These are phyloP conservation scores for Arabidopsis thaliana DNA, from an alignment of 345 rosid genomes.

Conservation along the genomic window DNA sequence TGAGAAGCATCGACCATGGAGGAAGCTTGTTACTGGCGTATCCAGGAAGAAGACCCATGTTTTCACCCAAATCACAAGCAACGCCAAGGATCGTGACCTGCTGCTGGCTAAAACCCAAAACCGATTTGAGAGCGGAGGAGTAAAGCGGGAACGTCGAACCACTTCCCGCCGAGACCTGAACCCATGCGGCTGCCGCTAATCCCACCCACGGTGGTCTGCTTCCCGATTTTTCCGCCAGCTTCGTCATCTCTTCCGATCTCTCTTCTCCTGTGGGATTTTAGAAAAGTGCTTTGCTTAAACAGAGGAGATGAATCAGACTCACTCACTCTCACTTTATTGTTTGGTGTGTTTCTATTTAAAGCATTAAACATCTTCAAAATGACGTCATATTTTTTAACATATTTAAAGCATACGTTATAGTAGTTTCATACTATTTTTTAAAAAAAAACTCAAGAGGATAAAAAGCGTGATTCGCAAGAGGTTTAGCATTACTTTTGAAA, in stretches of 20 bases:
- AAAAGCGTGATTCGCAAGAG: conserved; percentile 23
- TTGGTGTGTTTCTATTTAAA: conserved; percentile 6
- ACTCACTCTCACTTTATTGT: neutral
- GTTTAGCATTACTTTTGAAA: neutral
- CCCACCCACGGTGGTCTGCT: conserved; percentile 99
- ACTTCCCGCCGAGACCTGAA: conserved; percentile 73
- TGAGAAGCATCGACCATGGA: conserved; percentile 79
- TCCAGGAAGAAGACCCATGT: conserved; percentile 82
- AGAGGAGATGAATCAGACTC: conserved; percentile 7
- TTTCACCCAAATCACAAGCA: conserved; percentile 94
- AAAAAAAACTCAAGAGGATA: neutral
- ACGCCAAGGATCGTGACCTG: conserved; percentile 89
- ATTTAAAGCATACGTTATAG: neutral
- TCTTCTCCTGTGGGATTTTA: neutral
- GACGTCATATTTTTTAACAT: no score
- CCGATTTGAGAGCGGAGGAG: conserved; percentile 75
- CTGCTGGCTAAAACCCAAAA: conserved; percentile 77
- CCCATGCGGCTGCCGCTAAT: conserved; percentile 92
- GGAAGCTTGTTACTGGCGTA: conserved; percentile 89
- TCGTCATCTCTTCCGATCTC: conserved; percentile 50
- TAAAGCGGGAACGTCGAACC: conserved; percentile 79
- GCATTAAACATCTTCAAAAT: neutral
- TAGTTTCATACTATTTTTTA: no score
- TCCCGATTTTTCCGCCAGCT: conserved; percentile 64
- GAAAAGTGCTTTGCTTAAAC: neutral